Evolutionary conservation across 495 filamentous ascomycete species (phyloP), one percentile per base, ranked within the genome.

Genomic region (Lophium mytilinum): DNA sequence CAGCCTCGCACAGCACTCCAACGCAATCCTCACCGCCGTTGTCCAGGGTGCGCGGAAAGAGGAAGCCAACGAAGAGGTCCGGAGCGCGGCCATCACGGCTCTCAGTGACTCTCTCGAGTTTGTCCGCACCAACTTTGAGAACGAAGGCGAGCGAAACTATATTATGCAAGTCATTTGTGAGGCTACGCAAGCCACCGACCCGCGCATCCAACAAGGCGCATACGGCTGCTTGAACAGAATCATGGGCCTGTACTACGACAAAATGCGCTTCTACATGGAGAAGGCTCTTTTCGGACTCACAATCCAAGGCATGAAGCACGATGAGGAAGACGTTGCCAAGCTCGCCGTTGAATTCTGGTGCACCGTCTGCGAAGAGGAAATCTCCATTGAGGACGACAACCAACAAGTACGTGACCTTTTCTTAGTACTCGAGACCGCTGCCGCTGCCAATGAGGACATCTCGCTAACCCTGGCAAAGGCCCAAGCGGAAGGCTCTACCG

Each of bases 191-290:
- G 88, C 89, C 57, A 73, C 82, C 2, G 92, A 98, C 72, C 79
- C 79, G 53, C 83, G 90, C 65, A 91, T 97, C 73, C 91, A 96
- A 68, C 88, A 94, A 63, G 90, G 88, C 56, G 89, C 94, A 12
- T 98, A 95, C 67, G 93, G 92, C 54, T 98, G 94, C 68, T 72
- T 98, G 66, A 97, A 97, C 81, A 83, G 91, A 66, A 95, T 98
- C 70, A 98, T 98, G 93, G 87, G 79, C 56, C 78, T 95, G 39
- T 97, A 98, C 76, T 98, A 98, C 70, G 93, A 97, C 66, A 91
- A 95, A 76, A 98, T 98, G 93, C 82, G 90, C 65, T 97, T 95
- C 76, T 98, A 98, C 77, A 98, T 98, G 93, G 94, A 98, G 80
- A 97, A 96, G 80, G 93, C 93, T 45, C 78, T 98, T 37, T 98